A percentile compares a stretch with the other conserved stretches of the same genome.
These are phyloP conservation scores for Globisporangium megalacanthum DNA, from an alignment of 352 stramenopile species.

Conservation along the genomic window DNA sequence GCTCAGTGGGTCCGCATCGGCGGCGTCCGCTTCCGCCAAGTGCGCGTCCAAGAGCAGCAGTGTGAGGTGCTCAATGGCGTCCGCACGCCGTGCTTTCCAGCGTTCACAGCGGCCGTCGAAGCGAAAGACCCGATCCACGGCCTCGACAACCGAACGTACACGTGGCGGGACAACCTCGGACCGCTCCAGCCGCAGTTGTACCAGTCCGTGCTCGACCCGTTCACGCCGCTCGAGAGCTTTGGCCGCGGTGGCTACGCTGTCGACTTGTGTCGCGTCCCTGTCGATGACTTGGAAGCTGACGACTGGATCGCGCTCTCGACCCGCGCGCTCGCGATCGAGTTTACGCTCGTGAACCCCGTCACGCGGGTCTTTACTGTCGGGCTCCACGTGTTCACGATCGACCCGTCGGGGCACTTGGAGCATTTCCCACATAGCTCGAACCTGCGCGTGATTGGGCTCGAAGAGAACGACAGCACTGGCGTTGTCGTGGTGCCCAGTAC, in stretches of 20 bases:
- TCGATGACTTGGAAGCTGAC: slow-evolving; percentile 61
- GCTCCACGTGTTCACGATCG: slow-evolving; percentile 78
- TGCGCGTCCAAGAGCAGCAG: slow-evolving; percentile 70
- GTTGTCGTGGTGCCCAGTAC: slow-evolving; percentile 10
- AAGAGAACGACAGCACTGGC: slow-evolving; percentile 31
- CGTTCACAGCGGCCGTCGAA: slow-evolving; percentile 47
- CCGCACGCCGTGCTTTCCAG: slow-evolving; percentile 68
- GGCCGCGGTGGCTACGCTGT: slow-evolving; percentile 69
- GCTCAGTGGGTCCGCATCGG: slow-evolving; percentile 75
- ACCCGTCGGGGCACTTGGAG: slow-evolving; percentile 75
- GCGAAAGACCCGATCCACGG: slow-evolving; percentile 44
- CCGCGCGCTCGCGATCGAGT: slow-evolving; percentile 79
- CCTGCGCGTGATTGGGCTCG: slow-evolving; percentile 70
- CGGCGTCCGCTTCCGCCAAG: slow-evolving; percentile 75
- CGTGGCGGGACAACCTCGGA: slow-evolving; percentile 62
- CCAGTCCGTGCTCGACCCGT: slow-evolving; percentile 44
- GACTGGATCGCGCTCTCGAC: slow-evolving; percentile 74
- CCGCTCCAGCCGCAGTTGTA: slow-evolving; percentile 51
- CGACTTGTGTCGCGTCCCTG: slow-evolving; percentile 58
- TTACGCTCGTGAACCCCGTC: slow-evolving; percentile 83
- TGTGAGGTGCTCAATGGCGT: slow-evolving; percentile 61
- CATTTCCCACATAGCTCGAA: slow-evolving; percentile 80
- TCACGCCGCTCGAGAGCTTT: slow-evolving; percentile 38
- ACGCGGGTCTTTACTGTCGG: slow-evolving; percentile 88
- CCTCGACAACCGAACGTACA: slow-evolving; percentile 40